Base-by-base conservation (phyloP, 306 rosid genomes). In the Trifolium fragiferum region DNA sequence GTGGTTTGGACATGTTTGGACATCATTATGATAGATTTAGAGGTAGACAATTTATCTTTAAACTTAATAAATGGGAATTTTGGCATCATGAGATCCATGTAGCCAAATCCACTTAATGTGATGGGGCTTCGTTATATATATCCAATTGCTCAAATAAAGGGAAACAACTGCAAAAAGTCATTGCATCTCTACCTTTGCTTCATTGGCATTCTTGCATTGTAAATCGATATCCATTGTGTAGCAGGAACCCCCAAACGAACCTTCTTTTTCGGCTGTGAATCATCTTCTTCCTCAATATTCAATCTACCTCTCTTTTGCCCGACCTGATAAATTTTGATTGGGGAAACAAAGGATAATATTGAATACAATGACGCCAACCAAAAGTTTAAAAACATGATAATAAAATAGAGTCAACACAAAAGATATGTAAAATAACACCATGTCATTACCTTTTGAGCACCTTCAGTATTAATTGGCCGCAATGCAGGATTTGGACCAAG, bases 181-280 rank as follows among this genome's bases (percentile, higher is more conserved):
- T 30, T 14, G 63, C 63, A 50, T 6, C 15, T 59, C 38, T 84
- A 93, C 98, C 98, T 93, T 77, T 93, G 98, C 83, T 93, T 93
- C 98, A 91, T 93, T 76, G 98, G 98, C 47, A 75, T 80, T 76
- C 97, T 82, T 46, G 97, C 97, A 83, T 93, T 91, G 87, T 91
- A 93, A 73, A 91, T 76, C 75, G 98, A 93, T 78, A 93, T 93
- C 98, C 98, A 93, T 76, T 93, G 98, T 1, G 97, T 89, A 8
- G 98, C 98, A 76, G 98, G 97, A 80, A 86, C 91, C 78, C 98
- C 98, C 68, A 89, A 77, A 46, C 98, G 94, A 68, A 91, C 94
- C 86, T 91, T 93, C 93, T 93, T 91, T 78, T 84, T 91, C 43
- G 96, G 94, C 73, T 86, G 97, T 63, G 92, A 89, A 73, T 93